These are phyloP conservation scores for Arthrinium phaeospermum DNA, from an alignment of 2,329 filamentous ascomycete species.

Conservation along the genomic window DNA sequence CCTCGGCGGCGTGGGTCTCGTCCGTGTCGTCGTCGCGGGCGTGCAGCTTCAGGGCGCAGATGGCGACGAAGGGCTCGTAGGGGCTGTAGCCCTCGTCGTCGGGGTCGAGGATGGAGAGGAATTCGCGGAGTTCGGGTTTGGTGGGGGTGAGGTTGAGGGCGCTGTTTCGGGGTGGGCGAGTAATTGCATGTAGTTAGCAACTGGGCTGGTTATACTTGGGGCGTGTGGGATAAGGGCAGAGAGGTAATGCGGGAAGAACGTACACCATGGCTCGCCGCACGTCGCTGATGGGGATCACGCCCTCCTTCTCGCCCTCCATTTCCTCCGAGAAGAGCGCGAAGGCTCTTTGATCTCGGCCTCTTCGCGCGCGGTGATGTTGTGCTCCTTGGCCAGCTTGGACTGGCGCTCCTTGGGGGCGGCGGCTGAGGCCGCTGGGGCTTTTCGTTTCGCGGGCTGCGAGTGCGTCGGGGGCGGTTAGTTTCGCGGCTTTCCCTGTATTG, in stretches of 20 bases:
- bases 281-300: slow-evolving; percentile 70
- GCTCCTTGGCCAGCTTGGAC: slow-evolving; percentile 90
- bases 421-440: slow-evolving; percentile 36
- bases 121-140: slow-evolving; percentile 73
- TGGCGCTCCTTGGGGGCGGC: slow-evolving; percentile 57
- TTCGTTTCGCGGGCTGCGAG: slow-evolving; percentile 60
- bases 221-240: background rate
- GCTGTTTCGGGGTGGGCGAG: slow-evolving; percentile 48
- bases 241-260: slow-evolving; percentile 33
- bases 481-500: background rate
- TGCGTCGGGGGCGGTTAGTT: background rate
- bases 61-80: slow-evolving; percentile 83
- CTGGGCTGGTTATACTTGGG: background rate
- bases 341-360: slow-evolving; percentile 91
- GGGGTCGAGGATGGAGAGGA: slow-evolving; percentile 83
- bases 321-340: slow-evolving; percentile 81
- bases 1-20: slow-evolving; percentile 66
- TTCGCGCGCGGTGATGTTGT: slow-evolving; percentile 82
- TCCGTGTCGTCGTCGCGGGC: slow-evolving; percentile 56
- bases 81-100: slow-evolving; percentile 77
- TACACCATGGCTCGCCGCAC: slow-evolving; percentile 77
- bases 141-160: slow-evolving; percentile 80
- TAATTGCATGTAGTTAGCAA: too few relatives aligned
- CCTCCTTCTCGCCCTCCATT: slow-evolving; percentile 73
- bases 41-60: slow-evolving; percentile 86